Percentiles rank a stretch among this genome's conserved stretches.
Conservation (phyloP, 768 basidiomycete species). For the Stropharia rugosoannulata region DNA sequence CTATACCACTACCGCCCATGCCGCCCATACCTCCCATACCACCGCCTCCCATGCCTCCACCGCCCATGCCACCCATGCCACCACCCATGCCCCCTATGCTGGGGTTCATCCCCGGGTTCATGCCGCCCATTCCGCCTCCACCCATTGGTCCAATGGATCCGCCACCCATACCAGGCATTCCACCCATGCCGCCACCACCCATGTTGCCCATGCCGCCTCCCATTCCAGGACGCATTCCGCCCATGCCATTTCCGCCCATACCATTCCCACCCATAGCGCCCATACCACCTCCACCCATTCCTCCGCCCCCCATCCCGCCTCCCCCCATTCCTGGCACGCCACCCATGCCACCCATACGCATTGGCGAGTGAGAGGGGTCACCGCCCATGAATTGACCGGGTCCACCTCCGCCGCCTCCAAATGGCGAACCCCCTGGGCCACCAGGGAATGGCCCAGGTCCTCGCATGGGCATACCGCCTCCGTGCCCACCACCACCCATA, state of each 20-base stretch:
- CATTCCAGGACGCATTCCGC: slow-evolving; percentile 14
- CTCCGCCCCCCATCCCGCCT: slow-evolving; percentile 13
- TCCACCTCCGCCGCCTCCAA: slow-evolving; percentile 25
- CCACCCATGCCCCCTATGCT: slow-evolving; percentile 6
- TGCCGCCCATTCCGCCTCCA: slow-evolving; percentile 6
- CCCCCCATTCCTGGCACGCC: slow-evolving; percentile 18
- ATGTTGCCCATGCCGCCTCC: slow-evolving; percentile 12
- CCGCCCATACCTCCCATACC: slow-evolving; percentile 15
- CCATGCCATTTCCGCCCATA: slow-evolving; percentile 13
- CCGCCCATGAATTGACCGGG: slow-evolving; percentile 23
- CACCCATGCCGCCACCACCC: slow-evolving; percentile 12
- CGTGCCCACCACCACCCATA: no score
- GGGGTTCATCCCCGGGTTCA: not conserved
- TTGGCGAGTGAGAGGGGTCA: slow-evolving; percentile 22
- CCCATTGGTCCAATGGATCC: slow-evolving; percentile 6
- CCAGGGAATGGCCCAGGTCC: slow-evolving; percentile 24
- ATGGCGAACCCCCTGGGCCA: slow-evolving; percentile 25
- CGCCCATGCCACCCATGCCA: slow-evolving; percentile 10
- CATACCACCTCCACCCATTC: slow-evolving; percentile 11
- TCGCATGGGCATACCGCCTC: no score
- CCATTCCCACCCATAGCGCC: slow-evolving; percentile 15
- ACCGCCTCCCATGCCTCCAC: slow-evolving; percentile 10
- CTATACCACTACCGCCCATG: slow-evolving; percentile 5
- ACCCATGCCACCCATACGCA: slow-evolving; percentile 23
- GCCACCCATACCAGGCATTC: slow-evolving; percentile 12